Evolutionary conservation across 768 basidiomycete genomes (phyloP).

Genomic region (Lactifluus rugatus): DNA sequence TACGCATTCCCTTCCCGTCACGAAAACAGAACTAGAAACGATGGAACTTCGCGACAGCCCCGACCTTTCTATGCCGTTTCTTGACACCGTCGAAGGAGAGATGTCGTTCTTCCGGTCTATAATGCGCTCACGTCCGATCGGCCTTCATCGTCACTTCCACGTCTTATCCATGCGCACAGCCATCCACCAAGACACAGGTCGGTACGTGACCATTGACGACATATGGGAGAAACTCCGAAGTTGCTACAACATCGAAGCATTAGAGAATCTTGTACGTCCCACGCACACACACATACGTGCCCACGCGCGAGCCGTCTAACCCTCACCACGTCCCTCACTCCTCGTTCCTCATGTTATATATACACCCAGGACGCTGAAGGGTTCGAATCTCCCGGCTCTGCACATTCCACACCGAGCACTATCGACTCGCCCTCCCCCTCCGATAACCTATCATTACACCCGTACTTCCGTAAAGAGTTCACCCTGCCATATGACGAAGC

Average conservation of each 20-base stretch:
- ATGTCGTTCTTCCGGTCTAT: slow-evolving; percentile 78
- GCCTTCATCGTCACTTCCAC: slow-evolving; percentile 77
- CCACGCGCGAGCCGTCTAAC: background rate
- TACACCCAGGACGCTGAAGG: slow-evolving; percentile 16
- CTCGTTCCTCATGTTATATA: too few species aligned
- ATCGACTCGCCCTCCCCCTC: slow-evolving; percentile 60
- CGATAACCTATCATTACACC: slow-evolving; percentile 58
- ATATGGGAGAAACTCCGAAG: slow-evolving; percentile 67
- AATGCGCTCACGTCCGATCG: slow-evolving; percentile 73
- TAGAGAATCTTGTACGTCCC: slow-evolving; percentile 57
- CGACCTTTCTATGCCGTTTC: slow-evolving; percentile 20
- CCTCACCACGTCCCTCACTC: too few species aligned
- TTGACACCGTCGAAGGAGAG: slow-evolving; percentile 71
- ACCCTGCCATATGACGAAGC: slow-evolving; percentile 48
- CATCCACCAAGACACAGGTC: slow-evolving; percentile 64
- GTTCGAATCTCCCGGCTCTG: slow-evolving; percentile 34
- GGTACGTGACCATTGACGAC: slow-evolving; percentile 44
- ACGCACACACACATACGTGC: background rate
- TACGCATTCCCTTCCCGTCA: too few species aligned
- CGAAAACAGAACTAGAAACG: background rate
- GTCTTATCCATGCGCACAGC: slow-evolving; percentile 62
- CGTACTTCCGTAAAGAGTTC: slow-evolving; percentile 67
- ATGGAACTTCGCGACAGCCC: slow-evolving; percentile 14
- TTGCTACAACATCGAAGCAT: slow-evolving; percentile 65
- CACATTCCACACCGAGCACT: slow-evolving; percentile 34